phyloP scores from a whole-genome alignment of 2,329 filamentous ascomycete species.

The Microsporum ferrugineum region DNA sequence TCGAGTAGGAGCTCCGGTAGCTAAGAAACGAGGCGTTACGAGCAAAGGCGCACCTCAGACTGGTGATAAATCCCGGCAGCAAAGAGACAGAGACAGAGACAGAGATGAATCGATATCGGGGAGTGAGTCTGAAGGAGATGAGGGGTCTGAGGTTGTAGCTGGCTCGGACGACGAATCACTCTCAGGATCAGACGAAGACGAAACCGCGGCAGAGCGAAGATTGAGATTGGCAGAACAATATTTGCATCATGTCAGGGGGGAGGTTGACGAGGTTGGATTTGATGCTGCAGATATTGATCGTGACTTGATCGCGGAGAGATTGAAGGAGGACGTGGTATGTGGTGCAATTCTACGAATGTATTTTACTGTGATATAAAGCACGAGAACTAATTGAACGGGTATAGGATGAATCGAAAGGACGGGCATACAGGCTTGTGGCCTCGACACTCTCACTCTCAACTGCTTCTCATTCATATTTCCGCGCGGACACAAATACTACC shows the following conservation, averaged over 20 bases:
- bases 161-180: conserved; percentile 37
- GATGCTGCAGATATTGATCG: conserved; percentile 89
- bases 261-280: conserved; percentile 75
- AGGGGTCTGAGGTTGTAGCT: conserved; percentile 31
- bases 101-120: conserved; percentile 77
- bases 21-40: conserved; percentile 36
- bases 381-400: conserved; percentile 2
- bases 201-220: conserved; percentile 81
- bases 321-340: conserved; percentile 73
- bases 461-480: conserved; percentile 60
- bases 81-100: conserved; percentile 41
- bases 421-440: conserved; percentile 71
- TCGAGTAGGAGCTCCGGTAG: conserved; percentile 30
- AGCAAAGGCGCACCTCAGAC: conserved; percentile 22
- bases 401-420: conserved; percentile 72
- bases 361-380: not conserved
- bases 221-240: conserved; percentile 84
- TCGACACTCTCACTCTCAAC: conserved; percentile 57
- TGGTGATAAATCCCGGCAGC: conserved; percentile 28
- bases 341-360: not conserved
- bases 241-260: conserved; percentile 74
- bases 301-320: conserved; percentile 77
- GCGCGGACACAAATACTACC: conserved; percentile 63
- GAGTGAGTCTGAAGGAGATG: conserved; percentile 63
- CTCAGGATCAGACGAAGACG: conserved; percentile 56